A percentile compares a stretch with the other conserved stretches of the same genome.
phyloP scores from a whole-genome alignment of 1,284 basidiomycete species.

The Rhodotorula sp. region DNA sequence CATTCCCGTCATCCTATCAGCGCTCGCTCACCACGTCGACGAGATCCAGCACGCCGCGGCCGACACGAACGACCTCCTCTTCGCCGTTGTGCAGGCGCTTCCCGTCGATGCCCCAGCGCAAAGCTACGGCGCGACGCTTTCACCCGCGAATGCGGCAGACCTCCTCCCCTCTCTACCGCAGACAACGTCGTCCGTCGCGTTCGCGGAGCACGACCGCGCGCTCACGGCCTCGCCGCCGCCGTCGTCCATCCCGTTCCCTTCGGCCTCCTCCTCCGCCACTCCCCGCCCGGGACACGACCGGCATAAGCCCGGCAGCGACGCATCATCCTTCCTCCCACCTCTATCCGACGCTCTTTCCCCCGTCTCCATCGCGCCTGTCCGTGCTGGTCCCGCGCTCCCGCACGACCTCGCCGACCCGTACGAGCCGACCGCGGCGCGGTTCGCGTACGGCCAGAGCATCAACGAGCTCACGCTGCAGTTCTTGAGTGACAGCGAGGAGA shows the following conservation, averaged over 20 bases:
- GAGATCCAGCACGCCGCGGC: conserved; percentile 86
- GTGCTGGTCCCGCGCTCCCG: not conserved
- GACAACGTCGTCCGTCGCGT: not conserved
- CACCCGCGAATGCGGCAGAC: conserved; percentile 23
- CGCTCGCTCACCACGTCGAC: conserved; percentile 85
- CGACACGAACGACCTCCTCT: conserved; percentile 81
- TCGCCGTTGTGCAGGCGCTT: conserved; percentile 75
- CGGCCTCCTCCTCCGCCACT: not conserved
- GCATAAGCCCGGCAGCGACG: conserved; percentile 47
- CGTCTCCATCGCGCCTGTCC: conserved; percentile 34
- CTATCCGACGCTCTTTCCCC: conserved; percentile 44
- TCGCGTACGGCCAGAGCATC: conserved; percentile 91
- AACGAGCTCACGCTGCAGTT: conserved; percentile 91
- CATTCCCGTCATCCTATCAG: conserved; percentile 87
- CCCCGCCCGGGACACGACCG: conserved; percentile 34
- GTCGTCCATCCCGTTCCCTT: conserved; percentile 33
- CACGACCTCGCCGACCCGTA: conserved; percentile 16
- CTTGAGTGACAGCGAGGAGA: conserved; percentile 93
- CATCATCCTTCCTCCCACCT: conserved; percentile 27
- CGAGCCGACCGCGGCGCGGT: conserved; percentile 53
- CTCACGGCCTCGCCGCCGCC: conserved; percentile 14
- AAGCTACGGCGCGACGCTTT: conserved; percentile 5
- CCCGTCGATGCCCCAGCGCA: conserved; percentile 41
- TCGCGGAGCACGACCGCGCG: not conserved
- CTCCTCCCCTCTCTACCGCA: not conserved